Conservation (phyloP, 1,139 yeast genomes). For the Protomyces pachydermus region DNA sequence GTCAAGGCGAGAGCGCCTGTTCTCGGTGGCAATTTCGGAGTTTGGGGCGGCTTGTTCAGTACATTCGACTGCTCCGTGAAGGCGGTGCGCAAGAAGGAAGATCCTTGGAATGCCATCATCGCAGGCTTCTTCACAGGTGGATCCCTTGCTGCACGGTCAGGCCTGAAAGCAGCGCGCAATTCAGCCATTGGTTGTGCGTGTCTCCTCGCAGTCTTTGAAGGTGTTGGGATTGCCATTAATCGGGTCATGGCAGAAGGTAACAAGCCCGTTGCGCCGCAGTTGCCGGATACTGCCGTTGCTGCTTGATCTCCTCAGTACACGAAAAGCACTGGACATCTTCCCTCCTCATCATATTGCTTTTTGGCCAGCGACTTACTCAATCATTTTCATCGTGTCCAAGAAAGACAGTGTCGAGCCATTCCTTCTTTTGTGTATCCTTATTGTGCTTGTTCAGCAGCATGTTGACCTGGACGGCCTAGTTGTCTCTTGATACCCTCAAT, state of each 20-base stretch:
- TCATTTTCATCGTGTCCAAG: no score
- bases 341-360: not conserved
- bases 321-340: not conserved
- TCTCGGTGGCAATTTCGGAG: conserved; percentile 98
- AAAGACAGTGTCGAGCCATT: not conserved
- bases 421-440: not conserved
- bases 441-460: not conserved
- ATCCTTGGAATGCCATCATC: conserved; percentile 89
- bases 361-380: no score
- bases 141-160: conserved; percentile 95
- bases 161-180: conserved; percentile 94
- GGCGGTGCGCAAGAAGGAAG: conserved; percentile 94
- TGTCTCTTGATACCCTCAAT: not conserved
- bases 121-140: conserved; percentile 99
- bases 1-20: conserved; percentile 96
- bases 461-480: not conserved
- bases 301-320: not conserved
- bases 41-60: conserved; percentile 98
- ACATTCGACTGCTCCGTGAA: conserved; percentile 94
- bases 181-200: conserved; percentile 98
- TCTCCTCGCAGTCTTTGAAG: conserved; percentile 92
- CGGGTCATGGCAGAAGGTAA: conserved; percentile 80
- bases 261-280: conserved; percentile 52
- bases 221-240: conserved; percentile 95
- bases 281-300: conserved; percentile 27